These are phyloP conservation scores for Gossypium schwendimanii DNA, from an alignment of 441 rosid genomes.

Conservation along the genomic window DNA sequence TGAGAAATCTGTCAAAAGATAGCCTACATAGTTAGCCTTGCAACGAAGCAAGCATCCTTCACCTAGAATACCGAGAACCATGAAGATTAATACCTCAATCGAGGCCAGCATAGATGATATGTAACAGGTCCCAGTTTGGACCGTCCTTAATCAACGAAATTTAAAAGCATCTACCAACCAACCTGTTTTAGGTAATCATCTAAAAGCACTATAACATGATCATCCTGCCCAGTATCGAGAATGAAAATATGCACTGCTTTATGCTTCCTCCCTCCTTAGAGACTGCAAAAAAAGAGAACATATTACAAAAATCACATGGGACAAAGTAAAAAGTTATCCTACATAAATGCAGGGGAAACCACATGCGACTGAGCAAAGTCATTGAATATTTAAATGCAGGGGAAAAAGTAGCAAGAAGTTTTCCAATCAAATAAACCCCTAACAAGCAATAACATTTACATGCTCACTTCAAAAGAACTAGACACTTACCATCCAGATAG, in stretches of 20 bases:
- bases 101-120: background rate
- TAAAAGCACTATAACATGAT: conserved; percentile 72
- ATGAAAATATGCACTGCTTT: conserved; percentile 58
- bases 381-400: background rate
- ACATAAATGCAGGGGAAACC: background rate
- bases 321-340: background rate
- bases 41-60: conserved; percentile 5
- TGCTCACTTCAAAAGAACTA: background rate
- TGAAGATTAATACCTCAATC: background rate
- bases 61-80: background rate
- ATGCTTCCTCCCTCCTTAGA: conserved; percentile 56
- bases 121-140: background rate
- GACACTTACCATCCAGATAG: background rate
- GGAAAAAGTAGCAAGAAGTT: background rate
- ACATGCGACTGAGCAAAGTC: background rate
- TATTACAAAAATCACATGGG: background rate
- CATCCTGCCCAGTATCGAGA: conserved; percentile 79
- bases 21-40: background rate
- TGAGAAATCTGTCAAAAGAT: conserved; percentile 12
- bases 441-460: background rate
- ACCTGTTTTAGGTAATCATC: conserved; percentile 81
- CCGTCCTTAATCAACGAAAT: background rate
- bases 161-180: conserved; percentile 9
- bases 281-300: conserved; percentile 32
- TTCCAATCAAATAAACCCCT: background rate